A percentile compares a stretch with the other conserved stretches of the same genome.
Evolutionary conservation across 192 early-diverging fungal species (phyloP).

Genomic region (Chytriomyces sp.): DNA sequence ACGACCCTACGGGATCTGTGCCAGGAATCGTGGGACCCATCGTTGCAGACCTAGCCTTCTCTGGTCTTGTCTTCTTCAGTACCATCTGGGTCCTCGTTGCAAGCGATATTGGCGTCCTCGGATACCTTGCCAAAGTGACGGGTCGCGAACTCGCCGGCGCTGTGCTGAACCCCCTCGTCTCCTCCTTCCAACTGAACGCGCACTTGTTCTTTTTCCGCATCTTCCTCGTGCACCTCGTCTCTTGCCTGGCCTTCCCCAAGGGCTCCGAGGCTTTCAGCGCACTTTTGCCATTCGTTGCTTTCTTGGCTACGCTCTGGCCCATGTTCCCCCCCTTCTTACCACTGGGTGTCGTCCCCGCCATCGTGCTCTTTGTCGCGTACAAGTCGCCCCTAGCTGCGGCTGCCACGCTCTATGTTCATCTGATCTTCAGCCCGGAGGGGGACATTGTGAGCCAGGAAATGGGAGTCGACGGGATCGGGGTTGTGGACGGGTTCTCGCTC

Average conservation of each 20-base stretch:
- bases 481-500: constrained; percentile 49
- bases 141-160: constrained; percentile 4
- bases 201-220: constrained; percentile 20
- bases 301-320: constrained; percentile 1
- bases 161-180: constrained; percentile 6
- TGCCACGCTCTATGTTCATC: constrained; percentile 4
- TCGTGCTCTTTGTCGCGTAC: constrained; percentile 13
- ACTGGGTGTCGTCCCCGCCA: constrained; percentile 19
- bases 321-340: constrained; percentile 17
- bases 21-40: neutral
- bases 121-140: constrained; percentile 13
- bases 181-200: constrained; percentile 10
- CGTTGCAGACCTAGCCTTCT: constrained; percentile 11
- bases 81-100: constrained; percentile 17
- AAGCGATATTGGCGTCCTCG: constrained; percentile 18
- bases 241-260: neutral
- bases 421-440: constrained; percentile 12
- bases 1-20: constrained; percentile 20
- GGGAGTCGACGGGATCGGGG: constrained; percentile 25
- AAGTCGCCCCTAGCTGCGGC: constrained; percentile 5
- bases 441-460: neutral
- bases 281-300: constrained; percentile 14
- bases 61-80: constrained; percentile 24
- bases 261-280: neutral
- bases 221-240: neutral